phyloP scores from a whole-genome alignment of 371 early-diverging fungal species.

The Apophysomyces sp. region DNA sequence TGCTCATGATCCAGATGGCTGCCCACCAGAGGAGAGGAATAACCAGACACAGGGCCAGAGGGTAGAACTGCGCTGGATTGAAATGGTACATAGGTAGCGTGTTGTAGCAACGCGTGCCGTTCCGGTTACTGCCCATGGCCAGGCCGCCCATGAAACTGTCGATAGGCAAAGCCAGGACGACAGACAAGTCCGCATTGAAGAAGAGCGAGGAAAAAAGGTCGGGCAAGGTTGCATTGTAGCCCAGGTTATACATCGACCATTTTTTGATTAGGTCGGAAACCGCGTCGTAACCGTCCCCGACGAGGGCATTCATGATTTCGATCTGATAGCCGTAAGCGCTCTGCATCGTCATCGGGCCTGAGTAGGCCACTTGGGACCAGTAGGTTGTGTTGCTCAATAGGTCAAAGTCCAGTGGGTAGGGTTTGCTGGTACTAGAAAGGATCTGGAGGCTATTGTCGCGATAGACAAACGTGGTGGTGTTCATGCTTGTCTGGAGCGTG shows the following conservation, averaged over 20 bases:
- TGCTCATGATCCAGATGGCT: constrained; percentile 8
- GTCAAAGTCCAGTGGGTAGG: background rate
- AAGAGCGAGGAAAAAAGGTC: background rate
- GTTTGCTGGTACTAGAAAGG: background rate
- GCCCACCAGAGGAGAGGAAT: constrained; percentile 14
- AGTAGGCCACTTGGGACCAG: background rate
- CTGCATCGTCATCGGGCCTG: background rate
- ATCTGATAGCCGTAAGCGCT: background rate
- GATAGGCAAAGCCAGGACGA: background rate
- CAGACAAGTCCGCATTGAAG: background rate
- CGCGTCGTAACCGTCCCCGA: background rate
- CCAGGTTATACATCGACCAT: background rate
- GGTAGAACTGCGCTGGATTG: background rate
- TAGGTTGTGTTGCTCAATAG: background rate
- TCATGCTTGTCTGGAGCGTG: background rate
- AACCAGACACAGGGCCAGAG: background rate
- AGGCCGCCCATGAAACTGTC: background rate
- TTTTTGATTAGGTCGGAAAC: background rate
- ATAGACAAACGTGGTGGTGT: background rate
- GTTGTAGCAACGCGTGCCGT: background rate
- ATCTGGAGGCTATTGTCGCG: background rate
- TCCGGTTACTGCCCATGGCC: background rate
- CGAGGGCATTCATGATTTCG: background rate
- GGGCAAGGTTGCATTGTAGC: background rate
- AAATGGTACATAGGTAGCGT: background rate